phyloP scores from a whole-genome alignment of 345 rosid species.

The Pistacia integerrima region DNA sequence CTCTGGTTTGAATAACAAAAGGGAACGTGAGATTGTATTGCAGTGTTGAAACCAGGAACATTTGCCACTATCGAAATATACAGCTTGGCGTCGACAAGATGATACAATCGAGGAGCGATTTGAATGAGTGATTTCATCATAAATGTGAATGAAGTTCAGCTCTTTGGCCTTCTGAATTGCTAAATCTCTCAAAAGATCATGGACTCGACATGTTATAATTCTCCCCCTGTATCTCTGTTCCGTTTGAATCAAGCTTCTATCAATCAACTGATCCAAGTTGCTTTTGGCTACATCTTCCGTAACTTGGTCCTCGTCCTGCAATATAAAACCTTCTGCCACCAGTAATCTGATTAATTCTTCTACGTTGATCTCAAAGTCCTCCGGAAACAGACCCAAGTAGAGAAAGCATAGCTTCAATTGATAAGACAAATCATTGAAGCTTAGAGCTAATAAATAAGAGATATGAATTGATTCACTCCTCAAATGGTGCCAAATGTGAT shows the following conservation, averaged over 20 bases:
- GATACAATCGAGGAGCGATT: neutral
- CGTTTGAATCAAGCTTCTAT: slow-evolving; percentile 8
- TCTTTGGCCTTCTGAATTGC: neutral
- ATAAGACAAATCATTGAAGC: slow-evolving; percentile 6
- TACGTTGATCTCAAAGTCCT: neutral
- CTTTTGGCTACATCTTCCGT: slow-evolving; percentile 1
- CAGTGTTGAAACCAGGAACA: neutral
- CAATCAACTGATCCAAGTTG: neutral
- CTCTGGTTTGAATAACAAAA: neutral
- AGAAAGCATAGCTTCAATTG: slow-evolving; percentile 15
- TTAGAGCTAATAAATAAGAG: neutral
- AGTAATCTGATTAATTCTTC: neutral
- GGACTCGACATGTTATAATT: neutral
- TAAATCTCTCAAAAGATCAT: slow-evolving; percentile 4
- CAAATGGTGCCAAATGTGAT: slow-evolving; percentile 5
- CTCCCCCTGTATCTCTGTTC: neutral
- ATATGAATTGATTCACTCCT: neutral
- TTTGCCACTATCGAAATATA: neutral
- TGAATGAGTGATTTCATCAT: neutral
- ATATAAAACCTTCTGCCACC: slow-evolving; percentile 1
- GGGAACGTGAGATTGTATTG: neutral
- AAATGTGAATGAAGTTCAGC: neutral
- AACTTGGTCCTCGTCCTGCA: neutral
- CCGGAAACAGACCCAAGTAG: neutral
- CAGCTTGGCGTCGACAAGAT: neutral